Evolutionary conservation across 2,329 filamentous ascomycete species (phyloP).

Genomic region (Curvularia lunata): DNA sequence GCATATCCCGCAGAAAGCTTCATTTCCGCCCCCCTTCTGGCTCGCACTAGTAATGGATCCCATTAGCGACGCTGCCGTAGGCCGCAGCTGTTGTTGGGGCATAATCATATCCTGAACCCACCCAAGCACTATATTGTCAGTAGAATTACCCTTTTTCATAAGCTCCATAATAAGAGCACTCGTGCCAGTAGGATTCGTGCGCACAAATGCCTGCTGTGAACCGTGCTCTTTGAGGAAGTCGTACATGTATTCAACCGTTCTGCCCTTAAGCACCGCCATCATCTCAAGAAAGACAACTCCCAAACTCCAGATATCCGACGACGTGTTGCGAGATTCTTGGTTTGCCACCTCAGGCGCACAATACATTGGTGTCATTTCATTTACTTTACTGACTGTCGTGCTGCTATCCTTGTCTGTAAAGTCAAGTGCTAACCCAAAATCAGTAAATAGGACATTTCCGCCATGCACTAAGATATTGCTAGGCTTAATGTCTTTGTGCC

Average conservation of each 20-base stretch:
- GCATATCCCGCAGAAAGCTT: not conserved
- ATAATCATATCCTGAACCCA: not conserved
- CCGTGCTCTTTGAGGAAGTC: not conserved
- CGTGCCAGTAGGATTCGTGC: not conserved
- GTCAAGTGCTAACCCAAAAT: conserved; percentile 27
- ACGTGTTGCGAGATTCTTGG: not conserved
- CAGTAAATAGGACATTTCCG: conserved; percentile 22
- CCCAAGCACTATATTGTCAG: not conserved
- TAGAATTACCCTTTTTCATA: not conserved
- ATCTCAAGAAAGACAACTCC: not conserved
- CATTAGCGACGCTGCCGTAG: not conserved
- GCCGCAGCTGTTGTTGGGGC: not conserved
- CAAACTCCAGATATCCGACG: not conserved
- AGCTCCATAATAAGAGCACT: not conserved
- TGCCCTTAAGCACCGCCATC: not conserved
- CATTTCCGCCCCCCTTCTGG: not conserved
- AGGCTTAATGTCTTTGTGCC: conserved; percentile 32
- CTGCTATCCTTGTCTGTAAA: conserved; percentile 1
- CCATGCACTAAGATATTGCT: conserved; percentile 27
- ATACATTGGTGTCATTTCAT: not conserved
- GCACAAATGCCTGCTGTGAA: not conserved
- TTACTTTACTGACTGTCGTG: not conserved
- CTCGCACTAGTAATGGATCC: not conserved
- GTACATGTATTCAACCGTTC: not conserved
- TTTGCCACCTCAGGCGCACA: not conserved